phyloP scores from a whole-genome alignment of 495 filamentous ascomycete species.

The Penicillium manginii region DNA sequence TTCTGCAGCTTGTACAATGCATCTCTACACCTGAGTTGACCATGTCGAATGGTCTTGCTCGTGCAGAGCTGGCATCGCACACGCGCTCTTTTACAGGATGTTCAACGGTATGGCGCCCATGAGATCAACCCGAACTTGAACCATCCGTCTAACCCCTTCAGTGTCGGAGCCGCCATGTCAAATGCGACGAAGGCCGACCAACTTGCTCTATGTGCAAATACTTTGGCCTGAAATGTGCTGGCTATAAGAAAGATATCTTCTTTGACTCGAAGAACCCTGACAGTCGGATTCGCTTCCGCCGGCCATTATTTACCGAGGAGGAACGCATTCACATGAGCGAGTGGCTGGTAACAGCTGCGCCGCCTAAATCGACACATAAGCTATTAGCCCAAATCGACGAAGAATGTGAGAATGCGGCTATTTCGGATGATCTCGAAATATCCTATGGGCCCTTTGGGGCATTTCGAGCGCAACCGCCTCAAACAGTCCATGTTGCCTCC shows the following conservation, averaged over 20 bases:
- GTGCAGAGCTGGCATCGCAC: constrained; percentile 12
- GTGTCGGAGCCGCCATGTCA: constrained; percentile 32
- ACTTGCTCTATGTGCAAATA: constrained; percentile 28
- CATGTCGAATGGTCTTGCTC: constrained; percentile 9
- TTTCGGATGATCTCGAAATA: constrained; percentile 6
- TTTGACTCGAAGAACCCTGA: constrained; percentile 25
- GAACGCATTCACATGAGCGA: constrained; percentile 29
- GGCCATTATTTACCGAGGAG: constrained; percentile 29
- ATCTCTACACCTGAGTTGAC: background rate
- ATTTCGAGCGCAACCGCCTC: constrained; percentile 14
- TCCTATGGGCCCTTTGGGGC: constrained; percentile 23
- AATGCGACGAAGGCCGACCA: constrained; percentile 34
- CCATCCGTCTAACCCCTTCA: constrained; percentile 2
- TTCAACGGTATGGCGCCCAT: constrained; percentile 14
- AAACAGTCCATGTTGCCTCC: background rate
- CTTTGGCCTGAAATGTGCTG: constrained; percentile 16
- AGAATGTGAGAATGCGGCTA: constrained; percentile 8
- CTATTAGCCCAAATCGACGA: constrained; percentile 23
- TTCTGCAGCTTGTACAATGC: background rate
- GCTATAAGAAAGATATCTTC: constrained; percentile 31
- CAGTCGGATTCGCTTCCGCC: constrained; percentile 27
- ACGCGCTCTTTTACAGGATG: constrained; percentile 25
- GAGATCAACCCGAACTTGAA: background rate
- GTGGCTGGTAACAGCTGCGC: constrained; percentile 23
- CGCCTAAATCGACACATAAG: constrained; percentile 13